Conservation (phyloP, 306 rosid species). For the Arachis hypogaea region DNA sequence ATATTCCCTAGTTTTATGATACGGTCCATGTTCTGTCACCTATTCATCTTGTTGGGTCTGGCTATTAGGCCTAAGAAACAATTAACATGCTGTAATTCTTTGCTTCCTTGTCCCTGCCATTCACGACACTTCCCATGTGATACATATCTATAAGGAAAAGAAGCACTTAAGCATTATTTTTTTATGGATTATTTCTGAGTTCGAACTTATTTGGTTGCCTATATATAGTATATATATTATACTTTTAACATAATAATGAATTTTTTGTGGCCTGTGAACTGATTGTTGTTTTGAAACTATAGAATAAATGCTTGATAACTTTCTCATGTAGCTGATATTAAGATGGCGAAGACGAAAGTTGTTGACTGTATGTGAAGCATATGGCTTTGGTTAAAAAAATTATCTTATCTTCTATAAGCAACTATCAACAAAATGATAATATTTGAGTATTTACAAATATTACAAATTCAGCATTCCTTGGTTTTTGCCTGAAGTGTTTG, state of each 20-base stretch:
- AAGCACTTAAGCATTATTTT: neutral
- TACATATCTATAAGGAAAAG: neutral
- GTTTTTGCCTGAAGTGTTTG: neutral
- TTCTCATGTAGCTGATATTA: no score
- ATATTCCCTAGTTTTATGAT: neutral
- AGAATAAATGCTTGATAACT: neutral
- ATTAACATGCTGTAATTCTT: neutral
- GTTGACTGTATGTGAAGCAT: neutral
- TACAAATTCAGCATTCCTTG: neutral
- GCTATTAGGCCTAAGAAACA: no score
- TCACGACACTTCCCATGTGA: neutral
- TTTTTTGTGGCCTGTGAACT: neutral
- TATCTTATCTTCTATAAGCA: neutral
- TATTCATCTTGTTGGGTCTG: neutral
- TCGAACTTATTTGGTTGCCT: neutral
- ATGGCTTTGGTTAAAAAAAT: neutral
- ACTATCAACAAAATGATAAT: conserved; percentile 3
- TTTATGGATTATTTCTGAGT: neutral
- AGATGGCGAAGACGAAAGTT: neutral
- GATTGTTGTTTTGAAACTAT: neutral
- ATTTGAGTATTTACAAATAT: neutral
- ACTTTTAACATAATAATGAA: neutral
- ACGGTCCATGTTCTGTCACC: neutral
- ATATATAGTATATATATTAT: neutral
- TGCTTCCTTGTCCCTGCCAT: neutral